Percentiles rank a stretch among this genome's conserved stretches.
phyloP scores from a whole-genome alignment of 352 stramenopile genomes.

The Globisporangium orthogonon region DNA sequence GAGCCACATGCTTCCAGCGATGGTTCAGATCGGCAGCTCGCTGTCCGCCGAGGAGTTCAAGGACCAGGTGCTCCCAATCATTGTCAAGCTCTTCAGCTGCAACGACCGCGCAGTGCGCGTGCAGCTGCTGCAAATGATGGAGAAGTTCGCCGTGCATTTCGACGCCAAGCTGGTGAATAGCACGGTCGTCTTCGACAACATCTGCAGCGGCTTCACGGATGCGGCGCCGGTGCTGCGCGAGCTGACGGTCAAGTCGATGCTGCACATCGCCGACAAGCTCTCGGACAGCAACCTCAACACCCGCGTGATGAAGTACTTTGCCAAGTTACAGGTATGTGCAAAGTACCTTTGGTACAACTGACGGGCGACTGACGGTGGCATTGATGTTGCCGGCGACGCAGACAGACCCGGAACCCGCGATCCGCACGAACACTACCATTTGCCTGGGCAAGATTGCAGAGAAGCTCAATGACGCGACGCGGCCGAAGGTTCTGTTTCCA shows the following conservation, averaged over 20 bases:
- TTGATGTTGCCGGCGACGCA: constrained; percentile 14
- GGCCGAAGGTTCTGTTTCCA: constrained; percentile 86
- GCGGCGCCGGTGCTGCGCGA: constrained; percentile 83
- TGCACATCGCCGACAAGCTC: constrained; percentile 88
- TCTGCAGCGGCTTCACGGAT: constrained; percentile 90
- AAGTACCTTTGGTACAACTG: not conserved
- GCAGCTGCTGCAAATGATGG: constrained; percentile 90
- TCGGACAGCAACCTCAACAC: constrained; percentile 89
- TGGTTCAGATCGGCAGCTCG: constrained; percentile 81
- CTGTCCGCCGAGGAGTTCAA: constrained; percentile 82
- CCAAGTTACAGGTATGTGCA: constrained; percentile 75
- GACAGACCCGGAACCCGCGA: constrained; percentile 86
- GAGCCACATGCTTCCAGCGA: constrained; percentile 83
- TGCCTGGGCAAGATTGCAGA: constrained; percentile 86
- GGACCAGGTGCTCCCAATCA: constrained; percentile 79
- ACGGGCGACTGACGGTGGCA: not conserved
- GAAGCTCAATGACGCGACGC: constrained; percentile 82
- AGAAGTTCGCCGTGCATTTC: constrained; percentile 85
- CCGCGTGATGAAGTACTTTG: constrained; percentile 90
- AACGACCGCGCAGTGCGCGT: constrained; percentile 88
- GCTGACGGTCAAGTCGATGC: constrained; percentile 90
- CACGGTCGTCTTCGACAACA: constrained; percentile 85
- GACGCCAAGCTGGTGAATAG: constrained; percentile 90
- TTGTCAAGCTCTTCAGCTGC: constrained; percentile 89
- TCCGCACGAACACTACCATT: constrained; percentile 92